Conservation (phyloP, 371 early-diverging fungal genomes). For the Saksenaea oblongispora region DNA sequence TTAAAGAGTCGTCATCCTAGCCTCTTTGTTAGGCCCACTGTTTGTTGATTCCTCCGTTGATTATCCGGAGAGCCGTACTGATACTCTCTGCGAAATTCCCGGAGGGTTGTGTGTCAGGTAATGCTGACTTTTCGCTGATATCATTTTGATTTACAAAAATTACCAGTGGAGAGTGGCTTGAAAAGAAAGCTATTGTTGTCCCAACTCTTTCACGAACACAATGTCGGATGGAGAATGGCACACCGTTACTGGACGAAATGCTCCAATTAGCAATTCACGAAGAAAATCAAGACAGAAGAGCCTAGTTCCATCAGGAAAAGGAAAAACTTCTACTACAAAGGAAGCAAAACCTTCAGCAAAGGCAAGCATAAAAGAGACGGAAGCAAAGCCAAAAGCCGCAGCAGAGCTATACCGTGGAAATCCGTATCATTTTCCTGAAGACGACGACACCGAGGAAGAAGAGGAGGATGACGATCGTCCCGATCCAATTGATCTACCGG, state of each 20-base stretch:
- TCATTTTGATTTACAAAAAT: too few species aligned
- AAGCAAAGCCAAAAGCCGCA: conserved; percentile 7
- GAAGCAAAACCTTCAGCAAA: neutral
- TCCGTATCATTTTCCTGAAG: conserved; percentile 24
- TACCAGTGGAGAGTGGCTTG: too few species aligned
- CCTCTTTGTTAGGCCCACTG: too few species aligned
- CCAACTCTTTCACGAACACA: neutral
- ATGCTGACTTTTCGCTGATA: too few species aligned
- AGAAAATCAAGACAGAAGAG: conserved; percentile 11
- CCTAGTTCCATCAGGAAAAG: neutral
- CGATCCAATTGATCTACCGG: conserved; percentile 47
- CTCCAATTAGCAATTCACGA: neutral
- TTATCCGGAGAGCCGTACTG: too few species aligned
- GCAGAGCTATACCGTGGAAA: neutral
- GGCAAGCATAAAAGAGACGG: neutral
- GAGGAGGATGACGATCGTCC: conserved; percentile 48
- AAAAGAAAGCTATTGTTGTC: neutral
- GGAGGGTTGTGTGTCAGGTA: too few species aligned
- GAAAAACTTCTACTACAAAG: neutral
- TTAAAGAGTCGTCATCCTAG: too few species aligned
- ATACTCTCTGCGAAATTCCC: too few species aligned
- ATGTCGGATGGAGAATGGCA: conserved; percentile 18
- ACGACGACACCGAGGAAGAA: conserved; percentile 49
- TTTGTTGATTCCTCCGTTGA: too few species aligned
- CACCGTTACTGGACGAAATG: conserved; percentile 5